Conservation (phyloP, 2,329 filamentous ascomycete species). For the Dactylellina cionopaga region DNA sequence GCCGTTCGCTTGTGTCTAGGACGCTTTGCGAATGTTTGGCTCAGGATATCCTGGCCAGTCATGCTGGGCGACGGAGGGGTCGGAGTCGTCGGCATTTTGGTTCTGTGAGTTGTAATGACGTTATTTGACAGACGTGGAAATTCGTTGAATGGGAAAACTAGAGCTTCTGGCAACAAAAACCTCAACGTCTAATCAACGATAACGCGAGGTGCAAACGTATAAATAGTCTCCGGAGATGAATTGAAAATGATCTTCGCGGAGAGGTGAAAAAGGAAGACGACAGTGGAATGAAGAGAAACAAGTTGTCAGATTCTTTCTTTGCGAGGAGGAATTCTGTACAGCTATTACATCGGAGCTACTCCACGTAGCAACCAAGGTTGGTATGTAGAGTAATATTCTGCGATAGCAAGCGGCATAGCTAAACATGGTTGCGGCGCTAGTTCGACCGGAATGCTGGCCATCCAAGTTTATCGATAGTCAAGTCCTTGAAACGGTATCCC, state of each 20-base stretch:
- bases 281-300: slow-evolving; percentile 20
- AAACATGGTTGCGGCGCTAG: slow-evolving; percentile 21
- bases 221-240: slow-evolving; percentile 7
- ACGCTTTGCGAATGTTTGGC: slow-evolving; percentile 79
- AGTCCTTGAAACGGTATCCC: slow-evolving; percentile 11
- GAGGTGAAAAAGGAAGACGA: not conserved
- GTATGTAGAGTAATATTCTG: slow-evolving; percentile 30
- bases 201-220: not conserved
- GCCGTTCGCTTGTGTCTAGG: slow-evolving; percentile 98
- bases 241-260: not conserved
- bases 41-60: slow-evolving; percentile 68
- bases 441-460: slow-evolving; percentile 34
- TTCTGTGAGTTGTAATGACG: slow-evolving; percentile 30
- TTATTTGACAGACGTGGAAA: slow-evolving; percentile 5
- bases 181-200: slow-evolving; percentile 9
- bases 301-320: slow-evolving; percentile 24
- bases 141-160: not conserved
- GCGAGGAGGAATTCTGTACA: slow-evolving; percentile 11
- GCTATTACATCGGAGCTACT: slow-evolving; percentile 28
- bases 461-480: slow-evolving; percentile 29
- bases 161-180: slow-evolving; percentile 3
- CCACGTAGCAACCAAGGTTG: slow-evolving; percentile 38
- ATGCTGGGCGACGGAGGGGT: slow-evolving; percentile 55
- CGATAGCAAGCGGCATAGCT: slow-evolving; percentile 47
- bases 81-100: slow-evolving; percentile 51